Evolutionary conservation across 139 green algal species (phyloP), one percentile per base, ranked within the genome.

Genomic region (Chlamydomonas sp.): DNA sequence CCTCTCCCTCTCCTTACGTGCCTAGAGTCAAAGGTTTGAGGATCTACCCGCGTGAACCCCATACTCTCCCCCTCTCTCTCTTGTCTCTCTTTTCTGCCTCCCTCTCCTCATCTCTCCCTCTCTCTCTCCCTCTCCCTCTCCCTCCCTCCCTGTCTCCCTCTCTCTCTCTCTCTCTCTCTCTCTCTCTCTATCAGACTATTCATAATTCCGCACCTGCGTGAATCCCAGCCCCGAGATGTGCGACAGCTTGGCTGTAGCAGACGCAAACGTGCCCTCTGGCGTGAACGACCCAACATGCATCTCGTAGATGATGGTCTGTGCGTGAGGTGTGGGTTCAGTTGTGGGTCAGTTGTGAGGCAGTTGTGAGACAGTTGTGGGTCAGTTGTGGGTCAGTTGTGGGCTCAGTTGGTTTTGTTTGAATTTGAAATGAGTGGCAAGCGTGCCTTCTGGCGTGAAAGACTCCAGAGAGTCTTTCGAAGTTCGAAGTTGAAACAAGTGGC

Each of bases 221-320:
- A 83, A 84, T 63, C 76, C 76, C 0, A 72, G n/a, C 3, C 30
- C 13, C 1, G 73, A 73, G 22, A 87, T 65, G 71, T 87, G 75
- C 3, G 65, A 13, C 67, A 87, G 75, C 47, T 67, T 71, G 0
- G 4, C 71, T 1, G 26, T 48, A 10, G 81, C 81, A 24, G 81
- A 79, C 0, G n/a, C 48, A 36, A 87, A 59, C 3, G 81, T 87
- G 59, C 78, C 81, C 76, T 69, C 62, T 35, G 62, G 66, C 1
- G 84, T 90, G 75, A 89, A 90, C 24, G 71, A 78, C 39, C 86
- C 84, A 1, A 90, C 60, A 47, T 89, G 85, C 72, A 89, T 73
- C 83, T 92, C 78, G 58, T 92, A 92, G 43, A 92, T 86, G 35
- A 87, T 34, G 48, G n/a, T n/a, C n/a, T n/a, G n/a, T n/a, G n/a